phyloP scores from a whole-genome alignment of 2,329 filamentous ascomycete genomes.

The Fusarium abutilonis region DNA sequence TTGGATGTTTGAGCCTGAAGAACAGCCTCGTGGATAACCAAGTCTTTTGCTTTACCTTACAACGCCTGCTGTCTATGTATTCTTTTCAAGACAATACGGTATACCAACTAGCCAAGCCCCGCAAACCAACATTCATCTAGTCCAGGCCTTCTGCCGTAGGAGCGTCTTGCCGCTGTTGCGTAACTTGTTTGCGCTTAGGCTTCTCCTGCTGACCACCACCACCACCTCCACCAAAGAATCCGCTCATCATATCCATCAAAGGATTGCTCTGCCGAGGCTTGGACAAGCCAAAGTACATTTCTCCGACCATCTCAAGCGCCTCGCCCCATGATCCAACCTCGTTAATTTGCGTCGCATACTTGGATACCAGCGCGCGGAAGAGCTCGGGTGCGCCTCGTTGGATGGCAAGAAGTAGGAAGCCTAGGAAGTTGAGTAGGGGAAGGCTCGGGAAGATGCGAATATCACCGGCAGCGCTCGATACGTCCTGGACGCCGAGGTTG shows the following conservation, averaged over 20 bases:
- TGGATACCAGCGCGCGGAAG: slow-evolving; percentile 81
- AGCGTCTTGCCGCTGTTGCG: slow-evolving; percentile 55
- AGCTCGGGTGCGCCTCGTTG: slow-evolving; percentile 82
- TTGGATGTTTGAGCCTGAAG: slow-evolving; percentile 88
- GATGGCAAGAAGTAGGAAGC: slow-evolving; percentile 81
- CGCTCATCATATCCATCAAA: slow-evolving; percentile 97
- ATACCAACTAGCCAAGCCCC: slow-evolving; percentile 26
- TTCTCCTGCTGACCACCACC: slow-evolving; percentile 51
- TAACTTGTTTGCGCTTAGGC: slow-evolving; percentile 54
- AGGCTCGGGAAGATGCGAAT: slow-evolving; percentile 86
- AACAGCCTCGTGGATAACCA: slow-evolving; percentile 54
- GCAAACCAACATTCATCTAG: slow-evolving; percentile 47
- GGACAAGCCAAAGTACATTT: slow-evolving; percentile 96
- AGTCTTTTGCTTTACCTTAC: slow-evolving; percentile 37
- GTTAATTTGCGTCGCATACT: slow-evolving; percentile 81
- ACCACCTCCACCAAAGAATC: slow-evolving; percentile 82
- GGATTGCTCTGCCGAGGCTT: slow-evolving; percentile 91
- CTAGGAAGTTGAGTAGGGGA: slow-evolving; percentile 95
- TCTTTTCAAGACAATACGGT: slow-evolving; percentile 40
- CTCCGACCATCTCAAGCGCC: slow-evolving; percentile 84
- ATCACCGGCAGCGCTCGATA: slow-evolving; percentile 78
- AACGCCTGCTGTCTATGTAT: slow-evolving; percentile 45
- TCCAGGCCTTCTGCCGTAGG: slow-evolving; percentile 69
- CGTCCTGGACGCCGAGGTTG: slow-evolving; percentile 78
- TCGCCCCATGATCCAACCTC: slow-evolving; percentile 84